phyloP scores from a whole-genome alignment of 208 protist genomes.

The Trypanosoma vivax region DNA sequence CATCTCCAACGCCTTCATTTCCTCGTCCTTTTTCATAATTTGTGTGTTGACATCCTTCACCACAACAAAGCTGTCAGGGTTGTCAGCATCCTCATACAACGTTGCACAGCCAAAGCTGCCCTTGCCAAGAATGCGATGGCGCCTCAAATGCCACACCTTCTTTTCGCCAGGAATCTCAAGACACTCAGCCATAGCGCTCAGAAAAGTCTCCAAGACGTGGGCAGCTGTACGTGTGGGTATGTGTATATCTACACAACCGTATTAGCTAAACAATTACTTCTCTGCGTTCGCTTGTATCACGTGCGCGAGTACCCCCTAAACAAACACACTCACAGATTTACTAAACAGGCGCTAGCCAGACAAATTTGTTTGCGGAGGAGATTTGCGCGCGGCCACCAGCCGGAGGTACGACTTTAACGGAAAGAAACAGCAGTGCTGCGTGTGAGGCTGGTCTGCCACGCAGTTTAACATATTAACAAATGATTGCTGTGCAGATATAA shows the following conservation, averaged over 20 bases:
- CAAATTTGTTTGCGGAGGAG: too few relatives aligned
- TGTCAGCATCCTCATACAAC: constrained; percentile 29
- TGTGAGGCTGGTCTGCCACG: too few relatives aligned
- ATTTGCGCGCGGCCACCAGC: too few relatives aligned
- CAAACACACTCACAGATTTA: too few relatives aligned
- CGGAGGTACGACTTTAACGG: too few relatives aligned
- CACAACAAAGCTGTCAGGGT: constrained; percentile 30
- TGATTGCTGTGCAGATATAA: background rate
- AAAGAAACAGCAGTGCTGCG: too few relatives aligned
- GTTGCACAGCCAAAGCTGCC: constrained; percentile 79
- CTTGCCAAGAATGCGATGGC: constrained; percentile 69
- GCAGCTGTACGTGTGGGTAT: background rate
- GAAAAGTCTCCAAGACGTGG: background rate
- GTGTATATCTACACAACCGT: constrained; percentile 4
- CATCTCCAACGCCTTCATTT: constrained; percentile 44
- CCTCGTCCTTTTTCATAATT: constrained; percentile 51
- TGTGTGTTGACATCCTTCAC: constrained; percentile 82
- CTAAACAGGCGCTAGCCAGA: too few relatives aligned
- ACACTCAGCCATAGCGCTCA: background rate
- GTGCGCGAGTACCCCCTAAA: too few relatives aligned
- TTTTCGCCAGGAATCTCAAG: constrained; percentile 18
- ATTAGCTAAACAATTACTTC: too few relatives aligned
- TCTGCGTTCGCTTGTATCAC: too few relatives aligned
- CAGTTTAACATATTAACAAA: background rate
- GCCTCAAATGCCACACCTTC: constrained; percentile 23